Evolutionary conservation across 1,284 basidiomycete genomes (phyloP), one percentile per base, ranked within the genome.

Genomic region (Trichosporon sp.): DNA sequence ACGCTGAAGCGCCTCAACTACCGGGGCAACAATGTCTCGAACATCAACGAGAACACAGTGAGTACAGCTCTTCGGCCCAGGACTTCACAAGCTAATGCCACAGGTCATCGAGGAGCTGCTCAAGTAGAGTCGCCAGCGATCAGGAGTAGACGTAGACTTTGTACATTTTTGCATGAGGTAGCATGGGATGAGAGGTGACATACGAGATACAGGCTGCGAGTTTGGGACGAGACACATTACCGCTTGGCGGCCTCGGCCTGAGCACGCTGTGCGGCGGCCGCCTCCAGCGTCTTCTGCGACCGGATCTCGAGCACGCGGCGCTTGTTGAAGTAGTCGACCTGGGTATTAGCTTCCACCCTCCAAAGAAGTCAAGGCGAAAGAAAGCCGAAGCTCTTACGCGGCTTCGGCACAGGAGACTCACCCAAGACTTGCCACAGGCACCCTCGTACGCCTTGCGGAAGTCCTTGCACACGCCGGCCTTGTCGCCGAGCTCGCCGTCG

Each of bases 1-100:
- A 91, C 91, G 11, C 86, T 98, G 72, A 89, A 91, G 75, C 87
- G 90, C 75, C 81, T 97, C 80, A 98, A 99, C 83, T 99, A 98
- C 84, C 89, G 95, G 21, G 95, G 83, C 9, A 81, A 81, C 73
- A 83, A 83, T 65, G 75, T 79, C 31, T 76, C 75, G 23, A 82
- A 81, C 68, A 79, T 83, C 31, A 75, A 80, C 62, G 80, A 82
- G 75, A 78, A 78, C 72, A 77, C 75, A 13, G 78, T 79, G 66
- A 70, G 75, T 71, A 23, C 47, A 51, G 47, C 31, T 7, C 51
- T 32, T n/a, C 8, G 27, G 13, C 31, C 4, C 29, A n/a, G 7
- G 25, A 27, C n/a, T 29, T 25, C n/a, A 18, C 4, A 1, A 15
- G 35, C 60, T 53, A 27, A 65, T 65, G 15, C 9, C 1, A n/a